Base-by-base conservation (phyloP, 805 yeast genomes). In the Yamadazyma kitorensis region DNA sequence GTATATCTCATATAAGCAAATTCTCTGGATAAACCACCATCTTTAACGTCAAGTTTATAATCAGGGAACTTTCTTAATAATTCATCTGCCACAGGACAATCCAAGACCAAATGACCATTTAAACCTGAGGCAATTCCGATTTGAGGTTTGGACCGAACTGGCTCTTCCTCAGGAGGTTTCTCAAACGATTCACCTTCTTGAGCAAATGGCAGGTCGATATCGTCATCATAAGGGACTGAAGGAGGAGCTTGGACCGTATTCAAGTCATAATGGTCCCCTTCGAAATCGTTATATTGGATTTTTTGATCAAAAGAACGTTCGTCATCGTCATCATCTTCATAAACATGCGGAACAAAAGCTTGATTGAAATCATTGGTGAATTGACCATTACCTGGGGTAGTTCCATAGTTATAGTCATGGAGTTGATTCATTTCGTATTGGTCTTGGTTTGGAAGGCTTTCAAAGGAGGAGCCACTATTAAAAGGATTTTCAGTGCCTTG, bases 1-100 rank as follows among this genome's bases (percentile, higher is more conserved):
- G 72, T 64, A 52, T 78, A 78, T 44, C 82, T 57, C 77, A 78
- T 66, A 47, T 74, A 79, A 11, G 78, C 66, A 53, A 78, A 78
- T 52, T 78, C 83, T 49, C 73, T 50, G n/a, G 64, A 54, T 36
- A 66, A 55, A 1, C 70, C 72, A 4, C 68, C 69, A 39, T 63
- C 70, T 27, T 56, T 57, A 12, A 45, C 49, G 6, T 38, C 52
- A 3, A 57, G 45, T 16, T 52, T 47, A 37, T 62, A 66, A 41
- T 64, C 70, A 9, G 68, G 70, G 38, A 64, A 66, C 39, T 65
- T 67, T 12, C 63, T 46, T 32, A 66, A 55, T 39, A 66, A 53
- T 40, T 64, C 71, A 55, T 57, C 57, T 4, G 64, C 78, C 51
- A 51, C 68, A 34, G 70, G 78, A 51, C 72, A 66, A 43, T 67